Percentiles rank a stretch among this genome's conserved stretches.
These are phyloP conservation scores for Bipolaris cookei DNA, from an alignment of 2,329 filamentous ascomycete species.

Conservation along the genomic window DNA sequence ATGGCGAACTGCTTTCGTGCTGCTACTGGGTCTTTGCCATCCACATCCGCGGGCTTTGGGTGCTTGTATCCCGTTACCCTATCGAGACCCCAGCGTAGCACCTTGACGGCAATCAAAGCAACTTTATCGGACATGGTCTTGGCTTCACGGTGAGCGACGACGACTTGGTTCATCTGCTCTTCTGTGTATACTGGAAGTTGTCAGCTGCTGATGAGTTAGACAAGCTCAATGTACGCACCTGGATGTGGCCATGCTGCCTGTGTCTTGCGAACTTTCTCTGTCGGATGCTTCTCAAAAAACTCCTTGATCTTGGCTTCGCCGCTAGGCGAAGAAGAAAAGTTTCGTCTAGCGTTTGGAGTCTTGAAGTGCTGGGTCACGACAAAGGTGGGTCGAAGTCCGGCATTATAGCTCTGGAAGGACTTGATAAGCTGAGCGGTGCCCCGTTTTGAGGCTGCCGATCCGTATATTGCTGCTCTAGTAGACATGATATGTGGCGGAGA, in stretches of 20 bases:
- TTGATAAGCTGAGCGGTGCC: slow-evolving; percentile 48
- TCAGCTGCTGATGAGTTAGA: slow-evolving; percentile 14
- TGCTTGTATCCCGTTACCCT: slow-evolving; percentile 81
- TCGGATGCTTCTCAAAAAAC: slow-evolving; percentile 56
- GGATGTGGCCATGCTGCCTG: slow-evolving; percentile 53
- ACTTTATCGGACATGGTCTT: slow-evolving; percentile 76
- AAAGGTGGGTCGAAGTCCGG: slow-evolving; percentile 42
- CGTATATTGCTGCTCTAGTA: slow-evolving; percentile 28
- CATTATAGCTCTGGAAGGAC: slow-evolving; percentile 43
- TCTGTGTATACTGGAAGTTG: slow-evolving; percentile 66
- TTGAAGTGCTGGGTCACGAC: slow-evolving; percentile 40
- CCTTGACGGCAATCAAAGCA: slow-evolving; percentile 76
- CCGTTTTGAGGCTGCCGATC: slow-evolving; percentile 44
- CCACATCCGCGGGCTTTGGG: slow-evolving; percentile 58
- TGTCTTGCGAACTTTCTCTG: slow-evolving; percentile 54
- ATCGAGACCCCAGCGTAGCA: slow-evolving; percentile 82
- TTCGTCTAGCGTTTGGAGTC: slow-evolving; percentile 34
- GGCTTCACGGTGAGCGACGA: slow-evolving; percentile 77
- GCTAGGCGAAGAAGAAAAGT: slow-evolving; percentile 52
- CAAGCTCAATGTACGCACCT: background rate
- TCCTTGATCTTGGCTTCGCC: slow-evolving; percentile 48
- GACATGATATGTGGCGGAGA: slow-evolving; percentile 37
- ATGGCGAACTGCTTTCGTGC: slow-evolving; percentile 69
- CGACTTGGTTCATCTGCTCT: slow-evolving; percentile 76
- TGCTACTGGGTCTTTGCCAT: slow-evolving; percentile 53